Evolutionary conservation across 768 basidiomycete species (phyloP).

Genomic region (Hebeloma cylindrosporum): DNA sequence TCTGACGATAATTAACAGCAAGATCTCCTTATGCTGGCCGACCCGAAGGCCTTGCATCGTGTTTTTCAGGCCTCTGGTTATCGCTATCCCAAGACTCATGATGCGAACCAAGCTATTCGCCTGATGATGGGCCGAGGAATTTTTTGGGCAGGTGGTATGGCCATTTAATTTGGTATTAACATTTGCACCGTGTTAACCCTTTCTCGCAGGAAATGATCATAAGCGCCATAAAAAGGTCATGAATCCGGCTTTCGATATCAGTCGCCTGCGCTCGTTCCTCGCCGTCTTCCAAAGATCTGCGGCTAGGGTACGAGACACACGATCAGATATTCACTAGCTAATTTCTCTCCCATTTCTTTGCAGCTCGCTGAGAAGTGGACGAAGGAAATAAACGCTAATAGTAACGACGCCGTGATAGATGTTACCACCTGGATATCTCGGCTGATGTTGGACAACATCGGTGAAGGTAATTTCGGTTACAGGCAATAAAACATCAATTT

Average conservation of each 20-base stretch:
- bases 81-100: conserved; percentile 8
- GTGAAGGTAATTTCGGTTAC: conserved; percentile 1
- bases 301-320: neutral
- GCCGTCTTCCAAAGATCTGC: conserved; percentile 7
- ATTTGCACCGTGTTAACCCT: neutral
- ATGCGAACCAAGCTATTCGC: conserved; percentile 5
- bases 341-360: neutral
- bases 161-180: neutral
- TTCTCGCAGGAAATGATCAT: conserved; percentile 5
- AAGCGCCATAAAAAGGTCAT: conserved; percentile 12
- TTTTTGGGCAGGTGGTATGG: conserved; percentile 8
- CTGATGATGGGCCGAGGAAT: conserved; percentile 11
- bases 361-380: neutral
- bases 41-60: conserved; percentile 13
- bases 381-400: neutral
- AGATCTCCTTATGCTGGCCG: conserved; percentile 9
- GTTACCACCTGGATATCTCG: conserved; percentile 4
- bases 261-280: conserved; percentile 8
- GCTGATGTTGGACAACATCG: conserved; percentile 11
- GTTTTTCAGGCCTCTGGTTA: conserved; percentile 9
- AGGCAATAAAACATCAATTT: neutral
- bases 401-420: neutral
- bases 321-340: no score
- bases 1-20: neutral
- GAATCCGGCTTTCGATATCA: conserved; percentile 9